Percentiles rank a stretch among this genome's conserved stretches.
These are phyloP conservation scores for Avena eriantha DNA, from an alignment of 176 grass and related monocot genomes.

Conservation along the genomic window DNA sequence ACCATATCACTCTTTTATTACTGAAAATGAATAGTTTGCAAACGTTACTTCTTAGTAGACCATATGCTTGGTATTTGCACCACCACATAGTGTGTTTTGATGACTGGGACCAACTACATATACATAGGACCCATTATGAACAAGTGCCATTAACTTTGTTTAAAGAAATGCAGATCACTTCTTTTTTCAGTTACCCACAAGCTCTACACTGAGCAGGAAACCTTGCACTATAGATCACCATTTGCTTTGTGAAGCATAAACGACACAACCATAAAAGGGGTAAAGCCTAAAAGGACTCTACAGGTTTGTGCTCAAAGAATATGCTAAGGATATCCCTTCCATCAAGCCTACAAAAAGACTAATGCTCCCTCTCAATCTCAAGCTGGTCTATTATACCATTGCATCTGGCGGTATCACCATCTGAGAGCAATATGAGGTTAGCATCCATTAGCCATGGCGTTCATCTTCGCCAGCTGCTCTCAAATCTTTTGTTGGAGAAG, in stretches of 20 bases:
- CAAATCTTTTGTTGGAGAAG: not conserved
- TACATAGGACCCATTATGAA: not conserved
- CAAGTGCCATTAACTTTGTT: conserved; percentile 1
- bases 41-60: not conserved
- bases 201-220: conserved; percentile 36
- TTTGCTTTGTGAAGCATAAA: conserved; percentile 47
- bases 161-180: not conserved
- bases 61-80: not conserved
- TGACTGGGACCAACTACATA: not conserved
- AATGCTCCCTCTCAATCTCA: conserved; percentile 3
- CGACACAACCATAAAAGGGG: conserved; percentile 25
- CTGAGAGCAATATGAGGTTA: not conserved
- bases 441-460: conserved; percentile 27
- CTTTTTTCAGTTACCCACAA: conserved; percentile 43
- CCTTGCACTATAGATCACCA: conserved; percentile 41
- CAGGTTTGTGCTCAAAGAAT: conserved; percentile 51
- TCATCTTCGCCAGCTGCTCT: not conserved
- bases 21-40: not conserved
- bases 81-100: not conserved
- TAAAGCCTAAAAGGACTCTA: conserved; percentile 30
- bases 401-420: not conserved
- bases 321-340: conserved; percentile 52
- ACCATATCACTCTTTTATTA: not conserved
- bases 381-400: conserved; percentile 33
- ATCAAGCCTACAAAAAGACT: conserved; percentile 57